These are phyloP conservation scores for Coprinellus micaceus DNA, from an alignment of 768 basidiomycete genomes.

Conservation along the genomic window DNA sequence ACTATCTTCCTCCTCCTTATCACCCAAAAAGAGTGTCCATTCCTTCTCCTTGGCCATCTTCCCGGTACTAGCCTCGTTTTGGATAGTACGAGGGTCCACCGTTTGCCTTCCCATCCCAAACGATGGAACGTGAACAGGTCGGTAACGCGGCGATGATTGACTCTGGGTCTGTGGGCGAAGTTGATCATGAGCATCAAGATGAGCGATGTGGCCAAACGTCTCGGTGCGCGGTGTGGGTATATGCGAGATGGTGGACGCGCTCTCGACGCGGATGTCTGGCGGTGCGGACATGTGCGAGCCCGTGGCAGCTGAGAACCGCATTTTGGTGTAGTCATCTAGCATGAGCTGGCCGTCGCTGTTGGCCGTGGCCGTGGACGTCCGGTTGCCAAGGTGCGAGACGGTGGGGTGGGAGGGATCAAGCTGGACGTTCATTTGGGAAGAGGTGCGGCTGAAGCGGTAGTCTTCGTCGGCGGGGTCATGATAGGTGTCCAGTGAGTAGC, in stretches of 20 bases:
- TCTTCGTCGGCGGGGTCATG: neutral
- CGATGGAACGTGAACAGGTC: neutral
- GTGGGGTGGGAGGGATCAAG: neutral
- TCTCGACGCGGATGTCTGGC: slow-evolving; percentile 2
- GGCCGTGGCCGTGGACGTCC: too few species aligned
- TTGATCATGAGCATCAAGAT: neutral
- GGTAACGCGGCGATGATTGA: neutral
- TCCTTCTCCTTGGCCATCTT: neutral
- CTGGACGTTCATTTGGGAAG: neutral
- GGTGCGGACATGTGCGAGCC: neutral
- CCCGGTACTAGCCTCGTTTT: neutral
- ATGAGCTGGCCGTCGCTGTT: neutral
- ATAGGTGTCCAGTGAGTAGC: slow-evolving; percentile 2
- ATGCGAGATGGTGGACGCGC: neutral
- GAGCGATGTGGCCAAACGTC: neutral
- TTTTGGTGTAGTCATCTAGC: neutral
- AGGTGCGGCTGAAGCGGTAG: neutral
- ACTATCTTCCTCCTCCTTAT: neutral
- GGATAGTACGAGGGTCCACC: neutral
- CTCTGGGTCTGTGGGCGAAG: too few species aligned
- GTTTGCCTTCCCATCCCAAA: slow-evolving; percentile 9
- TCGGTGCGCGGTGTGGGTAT: neutral
- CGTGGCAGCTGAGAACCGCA: neutral
- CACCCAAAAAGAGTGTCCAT: slow-evolving; percentile 5
- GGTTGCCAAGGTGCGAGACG: too few species aligned